Evolutionary conservation across 139 green algal species (phyloP), one percentile per base, ranked within the genome.

Genomic region (Chlorella sorokiniana): DNA sequence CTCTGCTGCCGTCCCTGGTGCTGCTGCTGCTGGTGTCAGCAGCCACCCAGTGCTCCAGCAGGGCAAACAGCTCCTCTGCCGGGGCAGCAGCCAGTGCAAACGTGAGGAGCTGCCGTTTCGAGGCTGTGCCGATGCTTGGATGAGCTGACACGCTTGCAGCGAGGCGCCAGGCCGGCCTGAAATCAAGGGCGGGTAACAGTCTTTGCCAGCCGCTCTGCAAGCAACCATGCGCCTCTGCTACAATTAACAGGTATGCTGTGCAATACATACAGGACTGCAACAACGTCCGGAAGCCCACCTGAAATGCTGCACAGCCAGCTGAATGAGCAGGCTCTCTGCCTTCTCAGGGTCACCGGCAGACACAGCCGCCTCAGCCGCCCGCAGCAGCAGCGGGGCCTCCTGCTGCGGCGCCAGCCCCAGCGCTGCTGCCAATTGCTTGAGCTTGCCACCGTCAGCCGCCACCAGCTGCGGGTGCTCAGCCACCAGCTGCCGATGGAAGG

Each of bases 321-420:
- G 4, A 3, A 44, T 40, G 38, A 71, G 41, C 59, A 81, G 59
- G 54, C 75, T 7, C 59, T 81, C 35, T 2, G 75, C 75, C 40
- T 41, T 40, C 7, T 4, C 29, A 29, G 44, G 18, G 41, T 72
- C 75, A 1, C 75, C 59, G 2, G 41, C 56, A 5, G n/a, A 29
- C 18, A 62, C 40, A 40, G 75, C 75, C 16, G 75, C 75, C 40
- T 38, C 40, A 0, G 75, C 75, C 0, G 56, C 75, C 18, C 75
- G 56, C 56, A 81, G 59, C 59, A 81, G 75, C 75, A 81, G 75
- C 56, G 75, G 73, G 16, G 16, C 18, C 59, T 81, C 31, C 75
- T 81, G 75, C 75, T 71, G 75, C 5, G 27, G 8, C 4, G 59
- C 54, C 27, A 79, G 40, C 31, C 73, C 73, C 27, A 79, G 73